Evolutionary conservation across 2,329 filamentous ascomycete genomes (phyloP), one percentile per base, ranked within the genome.

Genomic region (Epichloe uncinata): DNA sequence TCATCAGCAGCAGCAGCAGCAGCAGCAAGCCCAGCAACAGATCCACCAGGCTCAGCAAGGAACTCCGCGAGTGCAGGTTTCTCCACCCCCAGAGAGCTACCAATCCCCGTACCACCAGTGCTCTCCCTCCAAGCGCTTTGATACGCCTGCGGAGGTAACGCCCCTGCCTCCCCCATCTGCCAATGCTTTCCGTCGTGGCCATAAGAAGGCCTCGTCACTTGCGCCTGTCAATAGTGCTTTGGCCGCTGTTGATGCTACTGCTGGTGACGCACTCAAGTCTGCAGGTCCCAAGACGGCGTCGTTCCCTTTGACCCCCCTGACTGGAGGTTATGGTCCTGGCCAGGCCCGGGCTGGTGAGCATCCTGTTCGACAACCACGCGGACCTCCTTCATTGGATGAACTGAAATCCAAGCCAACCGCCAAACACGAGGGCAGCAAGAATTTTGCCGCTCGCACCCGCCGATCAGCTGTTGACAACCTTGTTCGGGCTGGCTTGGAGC

Each of bases 341-440:
- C 90, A 96, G 66, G 87, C 77, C 52, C 88, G 93, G 63, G 89
- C 89, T 61, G 93, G 93, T 57, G 93, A 97, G 69, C 93, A 98
- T 64, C 93, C 93, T 8, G 72, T 87, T 48, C 89, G 93, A 52
- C 93, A 98, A 69, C 93, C 93, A 48, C 87, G 89, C 55, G 90
- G 90, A 5, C 93, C 93, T 22, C 93, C 93, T 13, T 82, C 87
- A 13, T 77, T 97, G 47, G 93, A 98, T 57, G 93, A 98, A 70
- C 81, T 98, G 53, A 80, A 84, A 61, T 78, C 84, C 18, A 93
- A 90, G 69, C 93, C 93, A 1, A 97, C 91, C 8, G 83, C 87
- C 57, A 95, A 89, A 71, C 81, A 91, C 55, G 91, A 97, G 66
- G 93, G 91, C 22, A 96, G 91, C 81, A 84, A 96, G 79, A 98